Evolutionary conservation across 2,329 filamentous ascomycete genomes (phyloP), one percentile per base, ranked within the genome.

Genomic region (Cordyceps pruinosa): DNA sequence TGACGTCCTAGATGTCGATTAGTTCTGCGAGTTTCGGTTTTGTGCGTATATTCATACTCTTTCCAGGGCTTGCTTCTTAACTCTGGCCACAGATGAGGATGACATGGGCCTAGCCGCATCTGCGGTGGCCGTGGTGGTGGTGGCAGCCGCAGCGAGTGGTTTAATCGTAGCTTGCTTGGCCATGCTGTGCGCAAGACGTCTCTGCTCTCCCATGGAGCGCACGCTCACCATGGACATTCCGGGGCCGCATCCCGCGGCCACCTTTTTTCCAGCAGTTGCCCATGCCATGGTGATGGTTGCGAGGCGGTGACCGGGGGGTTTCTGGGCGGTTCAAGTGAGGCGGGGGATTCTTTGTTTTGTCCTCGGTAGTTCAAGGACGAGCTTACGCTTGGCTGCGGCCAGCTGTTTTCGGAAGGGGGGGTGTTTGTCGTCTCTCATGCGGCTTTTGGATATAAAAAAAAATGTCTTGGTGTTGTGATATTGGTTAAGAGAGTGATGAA

Each of bases 1-100:
- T 86, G 66, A 96, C 88, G 67, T 96, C 90, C 87, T 91, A 62
- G 13, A 30, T 35, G 23, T 8, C 7, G 35, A 28, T 56, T 13
- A 57, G 41, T n/a, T 35, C 9, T 23, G 21, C n/a, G 21, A 34
- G 4, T 12, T 17, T 13, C 37, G 21, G 2, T 23, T 39, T 25
- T n/a, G 3, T 12, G 15, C 10, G 13, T 8, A 3, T 26, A 39
- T 19, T 23, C 61, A 53, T 65, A 72, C 70, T 51, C 70, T 65
- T 52, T 71, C 70, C 47, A 71, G 59, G 19, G 64, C 64, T 25
- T 65, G 65, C 52, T 69, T 70, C 60, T 65, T 70, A 5, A 65
- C 65, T 45, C 66, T 64, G n/a, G 65, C 61, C 42, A 59, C 47
- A 17, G 69, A 67, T 17, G 66, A 65, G 5, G 66, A 64, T 26